Evolutionary conservation across 306 rosid genomes (phyloP).

Genomic region (Inga oerstediana): DNA sequence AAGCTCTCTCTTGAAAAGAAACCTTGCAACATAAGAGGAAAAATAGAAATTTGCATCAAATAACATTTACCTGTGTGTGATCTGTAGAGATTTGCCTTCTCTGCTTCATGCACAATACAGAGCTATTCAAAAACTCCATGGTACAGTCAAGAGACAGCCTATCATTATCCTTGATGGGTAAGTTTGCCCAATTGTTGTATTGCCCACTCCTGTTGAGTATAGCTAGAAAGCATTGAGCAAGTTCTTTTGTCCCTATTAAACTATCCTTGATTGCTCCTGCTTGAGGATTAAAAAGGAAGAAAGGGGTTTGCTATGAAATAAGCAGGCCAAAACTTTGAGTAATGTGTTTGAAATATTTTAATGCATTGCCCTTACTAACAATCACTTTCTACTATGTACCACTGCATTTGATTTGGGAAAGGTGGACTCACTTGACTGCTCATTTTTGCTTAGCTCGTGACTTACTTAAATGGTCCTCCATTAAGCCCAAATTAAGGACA

Average conservation of each 20-base stretch:
- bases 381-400: not conserved
- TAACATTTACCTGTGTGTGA: slow-evolving; percentile 75
- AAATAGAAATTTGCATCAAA: not conserved
- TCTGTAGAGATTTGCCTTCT: slow-evolving; percentile 59
- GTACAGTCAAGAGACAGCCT: slow-evolving; percentile 12
- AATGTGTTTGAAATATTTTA: not conserved
- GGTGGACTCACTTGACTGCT: slow-evolving; percentile 9
- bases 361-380: not conserved
- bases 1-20: not conserved
- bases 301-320: not conserved
- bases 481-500: not conserved
- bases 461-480: not conserved
- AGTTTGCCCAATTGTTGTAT: slow-evolving; percentile 48
- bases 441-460: not conserved
- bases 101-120: slow-evolving; percentile 38
- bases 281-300: slow-evolving; percentile 25
- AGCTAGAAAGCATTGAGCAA: slow-evolving; percentile 55
- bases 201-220: slow-evolving; percentile 44
- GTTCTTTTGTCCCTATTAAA: slow-evolving; percentile 49
- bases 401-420: slow-evolving; percentile 2
- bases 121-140: slow-evolving; percentile 21
- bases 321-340: slow-evolving; percentile 13
- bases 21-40: not conserved
- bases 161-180: slow-evolving; percentile 26
- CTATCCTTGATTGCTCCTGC: slow-evolving; percentile 66